phyloP scores from a whole-genome alignment of 352 stramenopile genomes.

The Globisporangium solare region DNA sequence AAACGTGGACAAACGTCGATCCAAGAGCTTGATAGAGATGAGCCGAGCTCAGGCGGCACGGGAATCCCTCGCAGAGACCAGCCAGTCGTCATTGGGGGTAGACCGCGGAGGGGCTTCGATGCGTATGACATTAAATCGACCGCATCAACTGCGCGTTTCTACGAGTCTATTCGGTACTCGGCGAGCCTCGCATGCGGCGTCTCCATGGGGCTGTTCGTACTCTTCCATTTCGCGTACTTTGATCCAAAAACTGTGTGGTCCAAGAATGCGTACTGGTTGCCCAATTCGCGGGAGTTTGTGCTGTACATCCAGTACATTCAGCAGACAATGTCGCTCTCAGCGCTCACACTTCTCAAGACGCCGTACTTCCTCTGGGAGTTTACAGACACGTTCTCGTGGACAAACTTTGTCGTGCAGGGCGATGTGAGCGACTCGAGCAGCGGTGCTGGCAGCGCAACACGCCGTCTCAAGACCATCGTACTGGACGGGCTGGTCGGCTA shows the following conservation, averaged over 20 bases:
- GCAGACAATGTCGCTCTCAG: conserved; percentile 34
- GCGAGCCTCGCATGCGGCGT: conserved; percentile 11
- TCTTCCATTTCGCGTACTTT: conserved; percentile 19
- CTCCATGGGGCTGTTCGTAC: conserved; percentile 14
- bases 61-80: background rate
- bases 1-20: conserved; percentile 23
- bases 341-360: conserved; percentile 26
- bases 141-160: conserved; percentile 2
- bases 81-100: conserved; percentile 12
- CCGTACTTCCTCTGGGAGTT: conserved; percentile 34
- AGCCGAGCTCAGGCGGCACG: background rate
- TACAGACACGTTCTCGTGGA: conserved; percentile 42
- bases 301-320: conserved; percentile 39
- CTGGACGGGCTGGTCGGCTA: conserved; percentile 24
- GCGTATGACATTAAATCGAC: background rate
- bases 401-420: conserved; percentile 34
- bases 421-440: conserved; percentile 1
- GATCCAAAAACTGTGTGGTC: conserved; percentile 15
- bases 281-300: conserved; percentile 51
- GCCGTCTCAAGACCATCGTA: conserved; percentile 18
- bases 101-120: background rate
- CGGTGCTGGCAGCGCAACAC: background rate
- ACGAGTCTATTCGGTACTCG: conserved; percentile 20
- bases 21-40: background rate
- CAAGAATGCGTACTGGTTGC: conserved; percentile 8